Percentiles rank a stretch among this genome's conserved stretches.
These are phyloP conservation scores for Ascochyta koolunga DNA, from an alignment of 2,329 filamentous ascomycete species.

Conservation along the genomic window DNA sequence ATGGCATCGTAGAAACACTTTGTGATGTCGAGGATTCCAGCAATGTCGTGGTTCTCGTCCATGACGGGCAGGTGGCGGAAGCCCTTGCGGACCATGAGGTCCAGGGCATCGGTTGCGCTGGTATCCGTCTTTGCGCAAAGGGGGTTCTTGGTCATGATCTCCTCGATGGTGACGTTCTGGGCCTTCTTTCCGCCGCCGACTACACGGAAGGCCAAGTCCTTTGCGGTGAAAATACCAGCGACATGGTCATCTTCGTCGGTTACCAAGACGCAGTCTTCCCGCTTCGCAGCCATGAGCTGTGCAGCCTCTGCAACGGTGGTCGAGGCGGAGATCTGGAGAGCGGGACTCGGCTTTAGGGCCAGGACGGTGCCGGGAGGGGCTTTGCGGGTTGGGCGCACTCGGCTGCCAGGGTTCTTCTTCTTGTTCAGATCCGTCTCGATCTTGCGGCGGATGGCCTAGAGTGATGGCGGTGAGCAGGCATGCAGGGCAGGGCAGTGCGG, in stretches of 20 bases:
- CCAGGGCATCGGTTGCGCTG: constrained; percentile 94
- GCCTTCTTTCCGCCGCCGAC: constrained; percentile 91
- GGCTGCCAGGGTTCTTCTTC: constrained; percentile 82
- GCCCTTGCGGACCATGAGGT: constrained; percentile 97
- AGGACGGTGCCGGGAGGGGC: constrained; percentile 95
- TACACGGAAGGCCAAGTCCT: constrained; percentile 96
- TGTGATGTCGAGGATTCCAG: constrained; percentile 96
- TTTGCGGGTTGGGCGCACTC: constrained; percentile 86
- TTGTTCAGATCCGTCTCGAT: constrained; percentile 98
- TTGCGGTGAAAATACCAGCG: constrained; percentile 97
- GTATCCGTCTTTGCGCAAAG: constrained; percentile 97
- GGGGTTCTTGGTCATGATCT: constrained; percentile 99
- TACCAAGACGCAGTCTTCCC: constrained; percentile 96
- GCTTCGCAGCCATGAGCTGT: constrained; percentile 97
- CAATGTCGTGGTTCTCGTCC: constrained; percentile 99
- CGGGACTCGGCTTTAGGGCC: constrained; percentile 91
- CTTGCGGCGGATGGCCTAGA: constrained; percentile 91
- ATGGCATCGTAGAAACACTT: constrained; percentile 99
- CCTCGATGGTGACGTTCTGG: constrained; percentile 86
- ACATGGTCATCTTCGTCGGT: constrained; percentile 98
- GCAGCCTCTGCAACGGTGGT: constrained; percentile 96
- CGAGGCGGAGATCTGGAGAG: constrained; percentile 94
- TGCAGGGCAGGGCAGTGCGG: neutral
- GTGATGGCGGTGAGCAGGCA: constrained; percentile 9
- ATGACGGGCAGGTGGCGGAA: constrained; percentile 98